These are phyloP conservation scores for Claviceps monticola DNA, from an alignment of 2,329 filamentous ascomycete species.

Conservation along the genomic window DNA sequence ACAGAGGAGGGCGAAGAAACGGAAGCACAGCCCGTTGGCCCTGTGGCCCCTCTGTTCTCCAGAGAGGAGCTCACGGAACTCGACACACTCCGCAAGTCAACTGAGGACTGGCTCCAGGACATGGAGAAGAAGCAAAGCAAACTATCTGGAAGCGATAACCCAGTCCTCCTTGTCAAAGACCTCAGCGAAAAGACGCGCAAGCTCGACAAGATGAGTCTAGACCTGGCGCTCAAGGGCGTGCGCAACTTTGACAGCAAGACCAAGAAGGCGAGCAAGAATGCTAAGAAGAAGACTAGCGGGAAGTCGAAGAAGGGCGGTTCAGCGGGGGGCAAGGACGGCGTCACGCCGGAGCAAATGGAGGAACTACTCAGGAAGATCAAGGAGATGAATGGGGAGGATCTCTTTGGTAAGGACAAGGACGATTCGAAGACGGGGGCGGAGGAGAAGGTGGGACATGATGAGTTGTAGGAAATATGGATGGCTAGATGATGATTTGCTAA, in stretches of 20 bases:
- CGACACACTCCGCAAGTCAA: slow-evolving; percentile 46
- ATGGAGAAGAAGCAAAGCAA: slow-evolving; percentile 58
- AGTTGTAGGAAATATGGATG: slow-evolving; percentile 16
- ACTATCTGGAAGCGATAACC: slow-evolving; percentile 57
- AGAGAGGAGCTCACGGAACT: slow-evolving; percentile 57
- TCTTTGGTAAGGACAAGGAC: slow-evolving; percentile 13
- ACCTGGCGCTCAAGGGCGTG: slow-evolving; percentile 57
- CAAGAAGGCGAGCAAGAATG: slow-evolving; percentile 22
- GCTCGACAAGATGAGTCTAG: slow-evolving; percentile 55
- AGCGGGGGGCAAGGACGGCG: slow-evolving; percentile 25
- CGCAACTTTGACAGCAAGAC: slow-evolving; percentile 29
- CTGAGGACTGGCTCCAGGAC: slow-evolving; percentile 60
- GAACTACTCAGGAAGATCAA: slow-evolving; percentile 29
- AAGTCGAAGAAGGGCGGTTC: slow-evolving; percentile 22
- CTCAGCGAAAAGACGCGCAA: slow-evolving; percentile 54
- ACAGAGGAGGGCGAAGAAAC: slow-evolving; percentile 24
- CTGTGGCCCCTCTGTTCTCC: slow-evolving; percentile 54
- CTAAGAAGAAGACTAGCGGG: slow-evolving; percentile 21
- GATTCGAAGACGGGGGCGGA: slow-evolving; percentile 5
- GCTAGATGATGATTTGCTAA: slow-evolving; percentile 1
- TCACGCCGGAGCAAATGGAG: slow-evolving; percentile 22
- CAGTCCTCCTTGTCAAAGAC: slow-evolving; percentile 60
- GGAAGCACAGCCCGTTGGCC: slow-evolving; percentile 31
- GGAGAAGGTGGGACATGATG: slow-evolving; percentile 18
- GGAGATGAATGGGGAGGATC: slow-evolving; percentile 16